Base-by-base conservation (phyloP, 2,329 filamentous ascomycete species). In the Neospermospora avenae region DNA sequence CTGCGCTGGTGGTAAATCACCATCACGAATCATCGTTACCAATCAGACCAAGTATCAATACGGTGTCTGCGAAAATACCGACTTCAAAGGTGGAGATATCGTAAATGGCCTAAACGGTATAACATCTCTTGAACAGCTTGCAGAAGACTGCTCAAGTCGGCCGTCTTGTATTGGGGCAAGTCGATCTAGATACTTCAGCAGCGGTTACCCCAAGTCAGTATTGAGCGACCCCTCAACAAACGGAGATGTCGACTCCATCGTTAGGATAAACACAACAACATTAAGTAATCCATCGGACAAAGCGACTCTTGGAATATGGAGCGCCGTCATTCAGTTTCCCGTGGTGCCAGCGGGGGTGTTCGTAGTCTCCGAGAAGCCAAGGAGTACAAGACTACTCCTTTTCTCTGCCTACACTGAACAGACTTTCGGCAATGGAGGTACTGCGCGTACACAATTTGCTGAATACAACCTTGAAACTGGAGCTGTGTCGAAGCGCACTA, bases 381-480 rank as follows among this genome's bases (percentile, higher is more conserved):
- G 64, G 24, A 62, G 63, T 8, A 59, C 46, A 18, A n/a, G 46
- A 18, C n/a, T 68, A 10, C 37, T 63, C 7, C 63, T 62, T 1
- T 68, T 59, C 20, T 51, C 66, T 11, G 57, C 64, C 13, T 63
- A 52, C n/a, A 39, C 22, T 1, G n/a, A 34, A 13, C 44, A 55
- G n/a, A 28, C 52, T 4, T 66, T 49, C 28, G 46, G 46, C 10
- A 34, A 58, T 55, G 49, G 25, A 41, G 59, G 42, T n/a, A 45
- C 46, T 58, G 72, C 72, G 3, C 63, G 66, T 13, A 75, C 74
- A 1, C 63, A 70, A 20, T 71, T 72, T 7, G 70, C 69, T 6
- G 69, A 68, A n/a, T 75, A 70, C 53, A 67, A 74, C 62, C 70
- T 70, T 20, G 55, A 59, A 3, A 71, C 65, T 0, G 66, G 65